A percentile compares a stretch with the other conserved stretches of the same genome.
Evolutionary conservation across 2,329 filamentous ascomycete species (phyloP).

Genomic region (Aspergillus uvarum): DNA sequence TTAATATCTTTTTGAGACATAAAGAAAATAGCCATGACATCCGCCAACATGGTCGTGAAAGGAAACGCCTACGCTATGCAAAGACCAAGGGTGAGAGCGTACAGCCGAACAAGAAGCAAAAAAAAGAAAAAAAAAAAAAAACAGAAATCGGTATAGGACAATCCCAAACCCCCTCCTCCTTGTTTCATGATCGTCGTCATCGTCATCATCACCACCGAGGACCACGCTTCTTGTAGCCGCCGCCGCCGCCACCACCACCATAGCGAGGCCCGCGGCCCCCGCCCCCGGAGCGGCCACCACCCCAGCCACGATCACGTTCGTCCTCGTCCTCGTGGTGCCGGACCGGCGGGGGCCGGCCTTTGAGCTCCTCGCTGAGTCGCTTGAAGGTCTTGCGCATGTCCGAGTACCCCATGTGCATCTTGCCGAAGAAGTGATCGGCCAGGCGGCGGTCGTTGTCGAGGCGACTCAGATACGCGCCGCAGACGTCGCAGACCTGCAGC

Average conservation of each 20-base stretch:
- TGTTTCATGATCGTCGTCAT: too few relatives aligned
- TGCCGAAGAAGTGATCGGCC: slow-evolving; percentile 97
- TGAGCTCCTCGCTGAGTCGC: slow-evolving; percentile 80
- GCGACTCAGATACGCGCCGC: slow-evolving; percentile 87
- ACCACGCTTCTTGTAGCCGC: slow-evolving; percentile 48
- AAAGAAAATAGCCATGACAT: slow-evolving; percentile 18
- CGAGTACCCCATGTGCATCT: slow-evolving; percentile 98
- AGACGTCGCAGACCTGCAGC: slow-evolving; percentile 96
- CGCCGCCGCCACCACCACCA: slow-evolving; percentile 38
- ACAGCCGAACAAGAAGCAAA: background rate
- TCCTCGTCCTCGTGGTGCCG: slow-evolving; percentile 58
- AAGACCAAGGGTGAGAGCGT: slow-evolving; percentile 16
- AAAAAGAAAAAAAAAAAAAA: background rate
- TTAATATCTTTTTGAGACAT: background rate
- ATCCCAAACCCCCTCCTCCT: background rate
- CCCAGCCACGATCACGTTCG: slow-evolving; percentile 44
- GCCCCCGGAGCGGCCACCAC: slow-evolving; percentile 42
- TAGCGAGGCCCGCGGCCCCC: slow-evolving; percentile 46
- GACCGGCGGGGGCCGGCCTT: slow-evolving; percentile 64
- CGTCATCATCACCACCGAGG: slow-evolving; percentile 37
- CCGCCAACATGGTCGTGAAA: slow-evolving; percentile 26
- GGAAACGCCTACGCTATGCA: slow-evolving; percentile 47
- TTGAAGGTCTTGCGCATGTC: slow-evolving; percentile 96
- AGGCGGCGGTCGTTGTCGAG: slow-evolving; percentile 91
- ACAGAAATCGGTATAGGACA: too few relatives aligned